Evolutionary conservation across 306 rosid genomes (phyloP).

Genomic region (Cicer pinnatifidum): DNA sequence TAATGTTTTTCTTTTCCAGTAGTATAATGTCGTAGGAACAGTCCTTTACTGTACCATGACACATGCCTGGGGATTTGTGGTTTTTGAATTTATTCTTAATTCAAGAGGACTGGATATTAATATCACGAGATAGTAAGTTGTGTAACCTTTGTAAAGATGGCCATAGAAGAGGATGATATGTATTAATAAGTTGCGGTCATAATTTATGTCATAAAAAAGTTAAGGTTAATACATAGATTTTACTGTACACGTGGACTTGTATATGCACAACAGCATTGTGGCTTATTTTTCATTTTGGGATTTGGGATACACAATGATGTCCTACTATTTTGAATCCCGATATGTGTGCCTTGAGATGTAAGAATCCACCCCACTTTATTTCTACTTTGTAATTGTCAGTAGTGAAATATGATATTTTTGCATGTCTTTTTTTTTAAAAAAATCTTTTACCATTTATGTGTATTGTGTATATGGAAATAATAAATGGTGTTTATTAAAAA

Average conservation of each 20-base stretch:
- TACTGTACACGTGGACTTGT: conserved; percentile 1
- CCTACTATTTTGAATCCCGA: not conserved
- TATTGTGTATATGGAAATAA: not conserved
- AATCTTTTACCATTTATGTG: not conserved
- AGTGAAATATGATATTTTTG: conserved; percentile 4
- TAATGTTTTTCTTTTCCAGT: not conserved
- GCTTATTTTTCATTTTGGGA: conserved; percentile 8
- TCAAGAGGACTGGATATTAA: not conserved
- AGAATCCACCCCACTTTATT: not conserved
- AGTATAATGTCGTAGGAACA: conserved; percentile 2
- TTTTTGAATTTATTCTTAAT: conserved; percentile 22
- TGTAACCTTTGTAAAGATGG: not conserved
- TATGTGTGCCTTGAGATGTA: not conserved
- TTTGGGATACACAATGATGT: not conserved
- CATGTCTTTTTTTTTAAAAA: no score
- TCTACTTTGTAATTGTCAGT: not conserved
- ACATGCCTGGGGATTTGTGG: not conserved
- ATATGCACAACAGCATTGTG: not conserved
- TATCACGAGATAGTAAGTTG: conserved; percentile 9
- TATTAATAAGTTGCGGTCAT: not conserved
- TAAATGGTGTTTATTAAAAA: conserved; percentile 22
- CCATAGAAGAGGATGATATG: not conserved
- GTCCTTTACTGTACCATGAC: not conserved
- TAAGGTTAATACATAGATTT: not conserved
- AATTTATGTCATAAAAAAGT: not conserved